Evolutionary conservation across 1,139 yeast genomes (phyloP).

Genomic region (Nakaseomyces glabratus): DNA sequence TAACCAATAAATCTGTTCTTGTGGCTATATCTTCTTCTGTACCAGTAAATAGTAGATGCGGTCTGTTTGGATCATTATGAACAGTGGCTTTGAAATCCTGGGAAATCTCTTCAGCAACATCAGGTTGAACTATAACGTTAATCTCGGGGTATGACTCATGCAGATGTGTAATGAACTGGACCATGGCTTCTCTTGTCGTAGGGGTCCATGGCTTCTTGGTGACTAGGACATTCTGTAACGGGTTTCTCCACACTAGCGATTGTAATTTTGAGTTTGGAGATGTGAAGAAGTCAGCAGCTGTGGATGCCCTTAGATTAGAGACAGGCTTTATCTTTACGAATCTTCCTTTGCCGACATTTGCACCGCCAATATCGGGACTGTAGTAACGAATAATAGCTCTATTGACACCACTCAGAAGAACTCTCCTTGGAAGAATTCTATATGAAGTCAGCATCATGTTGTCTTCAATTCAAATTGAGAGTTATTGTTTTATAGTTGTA

Average conservation of each 20-base stretch:
- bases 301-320: slow-evolving; percentile 17
- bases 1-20: slow-evolving; percentile 62
- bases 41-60: slow-evolving; percentile 49
- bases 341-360: slow-evolving; percentile 4
- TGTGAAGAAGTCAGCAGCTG: slow-evolving; percentile 36
- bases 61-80: slow-evolving; percentile 25
- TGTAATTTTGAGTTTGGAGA: slow-evolving; percentile 42
- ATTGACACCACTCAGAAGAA: too few species aligned
- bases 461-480: too few species aligned
- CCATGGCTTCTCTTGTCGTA: slow-evolving; percentile 57
- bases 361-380: slow-evolving; percentile 1
- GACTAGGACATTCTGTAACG: slow-evolving; percentile 61
- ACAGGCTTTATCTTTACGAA: slow-evolving; percentile 25
- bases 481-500: too few species aligned
- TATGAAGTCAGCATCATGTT: too few species aligned
- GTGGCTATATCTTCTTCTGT: slow-evolving; percentile 44
- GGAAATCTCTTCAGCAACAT: slow-evolving; percentile 63
- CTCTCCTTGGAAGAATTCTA: too few species aligned
- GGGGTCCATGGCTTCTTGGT: slow-evolving; percentile 80
- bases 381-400: neutral
- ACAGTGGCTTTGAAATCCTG: slow-evolving; percentile 34
- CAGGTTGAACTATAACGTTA: slow-evolving; percentile 68
- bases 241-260: slow-evolving; percentile 42
- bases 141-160: slow-evolving; percentile 55
- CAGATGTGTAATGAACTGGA: slow-evolving; percentile 48